phyloP scores from a whole-genome alignment of 2,329 filamentous ascomycete species.

The Gyromitra esculenta region DNA sequence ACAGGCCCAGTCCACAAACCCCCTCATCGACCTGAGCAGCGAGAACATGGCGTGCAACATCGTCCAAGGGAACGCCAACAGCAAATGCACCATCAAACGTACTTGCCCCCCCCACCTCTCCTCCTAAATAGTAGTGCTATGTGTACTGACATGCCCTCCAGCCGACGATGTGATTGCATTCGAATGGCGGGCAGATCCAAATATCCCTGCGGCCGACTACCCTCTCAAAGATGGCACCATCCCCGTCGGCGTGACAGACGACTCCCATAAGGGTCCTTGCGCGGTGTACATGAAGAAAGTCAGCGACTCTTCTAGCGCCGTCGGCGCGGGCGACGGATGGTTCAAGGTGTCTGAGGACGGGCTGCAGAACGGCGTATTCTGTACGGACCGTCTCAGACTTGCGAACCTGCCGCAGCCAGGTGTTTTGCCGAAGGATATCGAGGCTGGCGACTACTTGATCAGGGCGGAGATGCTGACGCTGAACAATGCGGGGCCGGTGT shows the following conservation, averaged over 20 bases:
- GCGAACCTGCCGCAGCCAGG: constrained; percentile 65
- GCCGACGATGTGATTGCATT: constrained; percentile 47
- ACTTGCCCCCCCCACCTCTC: neutral
- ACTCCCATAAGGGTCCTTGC: constrained; percentile 63
- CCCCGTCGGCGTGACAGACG: constrained; percentile 65
- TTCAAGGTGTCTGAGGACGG: constrained; percentile 62
- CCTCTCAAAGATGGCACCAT: constrained; percentile 66
- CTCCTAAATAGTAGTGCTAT: too few relatives aligned
- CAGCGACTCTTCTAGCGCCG: constrained; percentile 15
- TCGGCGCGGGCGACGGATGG: constrained; percentile 52
- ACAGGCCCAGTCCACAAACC: constrained; percentile 66
- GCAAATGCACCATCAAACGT: constrained; percentile 46
- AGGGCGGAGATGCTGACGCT: constrained; percentile 71
- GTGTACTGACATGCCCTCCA: constrained; percentile 15
- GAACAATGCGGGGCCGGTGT: constrained; percentile 63
- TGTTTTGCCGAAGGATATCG: constrained; percentile 66
- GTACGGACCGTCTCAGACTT: constrained; percentile 35
- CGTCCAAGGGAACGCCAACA: constrained; percentile 1
- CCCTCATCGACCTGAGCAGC: constrained; percentile 66
- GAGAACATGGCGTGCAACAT: constrained; percentile 68
- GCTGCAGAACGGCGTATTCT: constrained; percentile 35
- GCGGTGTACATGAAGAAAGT: constrained; percentile 60
- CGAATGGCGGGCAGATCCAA: constrained; percentile 48
- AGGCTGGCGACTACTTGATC: constrained; percentile 69
- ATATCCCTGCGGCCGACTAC: constrained; percentile 35